phyloP scores from a whole-genome alignment of 2,329 filamentous ascomycete species.

The Penicillium decumbens region DNA sequence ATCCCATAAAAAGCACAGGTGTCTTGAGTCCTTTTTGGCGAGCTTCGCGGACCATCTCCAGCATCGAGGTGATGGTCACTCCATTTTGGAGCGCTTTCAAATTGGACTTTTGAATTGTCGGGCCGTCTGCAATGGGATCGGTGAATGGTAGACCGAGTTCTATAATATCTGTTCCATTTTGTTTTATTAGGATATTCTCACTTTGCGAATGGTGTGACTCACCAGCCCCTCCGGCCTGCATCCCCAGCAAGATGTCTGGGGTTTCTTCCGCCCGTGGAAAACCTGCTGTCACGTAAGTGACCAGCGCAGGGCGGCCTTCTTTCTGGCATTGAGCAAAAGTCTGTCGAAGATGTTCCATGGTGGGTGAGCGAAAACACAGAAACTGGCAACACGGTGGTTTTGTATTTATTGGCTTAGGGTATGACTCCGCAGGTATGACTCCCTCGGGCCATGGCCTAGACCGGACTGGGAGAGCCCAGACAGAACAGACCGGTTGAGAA shows the following conservation, averaged over 20 bases:
- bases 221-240: constrained; percentile 89
- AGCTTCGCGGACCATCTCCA: constrained; percentile 77
- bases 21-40: constrained; percentile 68
- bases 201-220: constrained; percentile 24
- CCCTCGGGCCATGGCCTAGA: too few relatives aligned
- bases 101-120: constrained; percentile 90
- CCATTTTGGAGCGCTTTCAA: constrained; percentile 80
- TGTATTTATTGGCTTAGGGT: too few relatives aligned
- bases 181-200: not conserved
- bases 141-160: constrained; percentile 94
- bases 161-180: constrained; percentile 64
- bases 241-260: constrained; percentile 71
- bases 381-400: too few relatives aligned
- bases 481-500: too few relatives aligned
- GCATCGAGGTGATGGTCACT: constrained; percentile 69
- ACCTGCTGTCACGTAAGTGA: constrained; percentile 92
- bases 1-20: constrained; percentile 90
- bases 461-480: too few relatives aligned
- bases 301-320: constrained; percentile 65
- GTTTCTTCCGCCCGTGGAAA: constrained; percentile 75
- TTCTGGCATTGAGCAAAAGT: constrained; percentile 52
- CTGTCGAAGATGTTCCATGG: constrained; percentile 48
- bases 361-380: not conserved
- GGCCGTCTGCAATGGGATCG: constrained; percentile 91
- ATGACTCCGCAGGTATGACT: too few relatives aligned